Percentiles rank a stretch among this genome's conserved stretches.
These are phyloP conservation scores for Fusarium bulbicola DNA, from an alignment of 2,329 filamentous ascomycete genomes.

Conservation along the genomic window DNA sequence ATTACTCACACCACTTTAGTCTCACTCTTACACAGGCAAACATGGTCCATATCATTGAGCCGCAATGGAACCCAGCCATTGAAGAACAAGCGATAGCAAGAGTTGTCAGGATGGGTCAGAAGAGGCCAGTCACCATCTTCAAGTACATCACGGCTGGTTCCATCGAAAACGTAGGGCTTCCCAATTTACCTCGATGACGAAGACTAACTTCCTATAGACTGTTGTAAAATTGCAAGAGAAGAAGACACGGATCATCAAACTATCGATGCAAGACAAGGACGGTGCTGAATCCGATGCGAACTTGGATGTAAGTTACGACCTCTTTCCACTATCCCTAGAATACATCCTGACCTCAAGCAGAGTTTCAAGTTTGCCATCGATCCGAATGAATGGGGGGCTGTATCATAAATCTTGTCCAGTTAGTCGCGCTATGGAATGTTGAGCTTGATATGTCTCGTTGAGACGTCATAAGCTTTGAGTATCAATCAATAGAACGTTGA, in stretches of 20 bases:
- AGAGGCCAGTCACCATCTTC: background rate
- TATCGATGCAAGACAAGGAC: slow-evolving; percentile 12
- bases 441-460: too few relatives aligned
- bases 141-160: background rate
- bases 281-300: background rate
- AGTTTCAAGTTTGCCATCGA: slow-evolving; percentile 7
- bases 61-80: background rate
- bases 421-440: background rate
- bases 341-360: fast-evolving
- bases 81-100: background rate
- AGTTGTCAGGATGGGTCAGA: background rate
- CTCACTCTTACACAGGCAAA: background rate
- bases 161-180: background rate
- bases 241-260: slow-evolving; percentile 1
- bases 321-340: fast-evolving
- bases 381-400: background rate
- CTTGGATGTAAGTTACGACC: background rate
- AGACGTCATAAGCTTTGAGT: too few relatives aligned
- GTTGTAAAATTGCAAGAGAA: background rate
- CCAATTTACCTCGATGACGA: fast-evolving
- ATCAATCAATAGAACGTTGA: background rate
- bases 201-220: fast-evolving
- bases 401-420: background rate
- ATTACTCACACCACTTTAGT: background rate
- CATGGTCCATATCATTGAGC: background rate